Conservation (phyloP, 148 eudicot genomes). For the Drosera capensis region DNA sequence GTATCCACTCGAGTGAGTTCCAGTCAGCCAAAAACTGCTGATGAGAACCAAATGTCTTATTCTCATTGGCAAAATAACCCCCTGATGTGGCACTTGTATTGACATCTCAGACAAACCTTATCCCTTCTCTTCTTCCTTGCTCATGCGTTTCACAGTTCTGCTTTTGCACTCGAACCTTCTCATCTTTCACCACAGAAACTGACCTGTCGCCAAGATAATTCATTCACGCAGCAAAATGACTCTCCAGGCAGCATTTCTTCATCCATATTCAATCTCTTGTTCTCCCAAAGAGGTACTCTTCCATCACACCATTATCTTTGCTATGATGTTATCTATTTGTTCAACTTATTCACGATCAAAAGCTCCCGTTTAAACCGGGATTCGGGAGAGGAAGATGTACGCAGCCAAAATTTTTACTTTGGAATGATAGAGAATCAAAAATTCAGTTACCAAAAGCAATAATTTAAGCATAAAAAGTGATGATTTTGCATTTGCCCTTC, state of each 20-base stretch:
- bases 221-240: conserved; percentile 28
- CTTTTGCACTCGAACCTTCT: too few relatives aligned
- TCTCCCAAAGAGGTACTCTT: conserved; percentile 35
- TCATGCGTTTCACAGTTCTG: not conserved
- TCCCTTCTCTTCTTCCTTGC: not conserved
- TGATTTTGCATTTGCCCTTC: not conserved
- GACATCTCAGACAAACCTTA: conserved; percentile 1
- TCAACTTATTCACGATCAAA: not conserved
- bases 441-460: too few relatives aligned
- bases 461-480: too few relatives aligned
- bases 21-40: not conserved
- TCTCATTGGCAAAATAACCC: conserved; percentile 1
- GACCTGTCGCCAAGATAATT: too few relatives aligned
- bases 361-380: too few relatives aligned
- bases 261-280: conserved; percentile 25
- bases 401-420: not conserved
- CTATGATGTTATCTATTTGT: too few relatives aligned
- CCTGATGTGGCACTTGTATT: conserved; percentile 1
- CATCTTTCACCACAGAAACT: too few relatives aligned
- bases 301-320: too few relatives aligned
- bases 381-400: too few relatives aligned
- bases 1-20: too few relatives aligned
- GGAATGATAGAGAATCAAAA: too few relatives aligned
- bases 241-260: conserved; percentile 37
- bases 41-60: not conserved